Percentiles rank a stretch among this genome's conserved stretches.
These are phyloP conservation scores for Nadsonia fulvescens DNA, from an alignment of 805 yeast species.

Conservation along the genomic window DNA sequence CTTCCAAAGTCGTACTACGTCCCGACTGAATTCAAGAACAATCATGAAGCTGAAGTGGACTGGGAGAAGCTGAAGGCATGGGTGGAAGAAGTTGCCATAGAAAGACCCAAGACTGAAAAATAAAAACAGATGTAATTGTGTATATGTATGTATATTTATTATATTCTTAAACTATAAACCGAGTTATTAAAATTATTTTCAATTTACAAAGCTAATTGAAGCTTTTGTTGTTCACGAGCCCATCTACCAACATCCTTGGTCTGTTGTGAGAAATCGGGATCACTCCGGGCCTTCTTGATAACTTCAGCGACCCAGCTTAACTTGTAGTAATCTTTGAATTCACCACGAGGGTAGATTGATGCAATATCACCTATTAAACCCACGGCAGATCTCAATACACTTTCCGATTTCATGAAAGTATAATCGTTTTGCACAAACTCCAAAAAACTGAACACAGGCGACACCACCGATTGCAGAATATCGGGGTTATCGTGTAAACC, in stretches of 20 bases:
- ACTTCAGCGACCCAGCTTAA: slow-evolving; percentile 69
- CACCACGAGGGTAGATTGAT: slow-evolving; percentile 65
- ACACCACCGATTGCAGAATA: slow-evolving; percentile 44
- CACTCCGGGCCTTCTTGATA: slow-evolving; percentile 54
- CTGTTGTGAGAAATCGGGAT: slow-evolving; percentile 37
- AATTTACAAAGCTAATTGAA: slow-evolving; percentile 14
- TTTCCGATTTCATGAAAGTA: slow-evolving; percentile 41
- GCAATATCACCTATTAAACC: slow-evolving; percentile 91
- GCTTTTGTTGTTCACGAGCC: slow-evolving; percentile 79
- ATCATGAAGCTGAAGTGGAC: no score
- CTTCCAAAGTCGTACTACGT: no score
- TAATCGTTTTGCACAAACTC: slow-evolving; percentile 40
- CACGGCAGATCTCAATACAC: slow-evolving; percentile 64
- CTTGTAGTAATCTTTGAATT: slow-evolving; percentile 43
- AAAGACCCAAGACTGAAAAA: no score
- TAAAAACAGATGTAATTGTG: no score
- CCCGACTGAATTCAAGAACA: no score
- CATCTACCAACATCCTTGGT: slow-evolving; percentile 91
- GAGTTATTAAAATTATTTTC: no score
- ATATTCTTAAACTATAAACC: no score
- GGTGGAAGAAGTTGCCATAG: no score
- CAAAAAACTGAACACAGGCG: slow-evolving; percentile 54
- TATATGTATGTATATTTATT: no score
- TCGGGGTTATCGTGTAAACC: slow-evolving; percentile 63
- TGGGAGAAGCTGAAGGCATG: no score